phyloP scores from a whole-genome alignment of 164 flowering plant species.

The Aristolochia contorta region DNA sequence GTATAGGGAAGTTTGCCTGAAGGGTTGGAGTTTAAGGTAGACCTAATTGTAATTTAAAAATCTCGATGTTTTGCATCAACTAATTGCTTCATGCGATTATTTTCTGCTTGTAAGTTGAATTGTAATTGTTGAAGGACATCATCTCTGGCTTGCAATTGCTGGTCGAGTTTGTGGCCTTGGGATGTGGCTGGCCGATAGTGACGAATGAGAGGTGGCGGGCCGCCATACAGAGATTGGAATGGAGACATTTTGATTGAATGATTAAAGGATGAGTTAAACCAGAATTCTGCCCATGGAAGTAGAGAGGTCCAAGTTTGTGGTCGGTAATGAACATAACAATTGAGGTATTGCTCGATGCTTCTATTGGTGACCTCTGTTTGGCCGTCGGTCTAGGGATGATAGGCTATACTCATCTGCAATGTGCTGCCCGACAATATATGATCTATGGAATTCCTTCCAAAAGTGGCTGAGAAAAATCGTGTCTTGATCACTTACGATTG shows the following conservation, averaged over 20 bases:
- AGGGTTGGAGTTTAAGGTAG: conserved; percentile 2
- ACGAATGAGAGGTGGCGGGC: neutral
- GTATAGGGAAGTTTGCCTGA: neutral
- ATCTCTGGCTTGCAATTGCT: neutral
- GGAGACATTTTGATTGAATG: no score
- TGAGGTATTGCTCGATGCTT: no score
- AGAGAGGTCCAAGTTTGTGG: no score
- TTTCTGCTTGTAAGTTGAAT: conserved; percentile 1
- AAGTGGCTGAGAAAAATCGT: no score
- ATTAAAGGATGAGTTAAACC: neutral
- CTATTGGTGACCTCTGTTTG: no score
- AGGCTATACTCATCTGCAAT: no score
- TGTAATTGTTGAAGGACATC: neutral
- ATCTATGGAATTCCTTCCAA: no score
- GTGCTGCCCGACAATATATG: no score
- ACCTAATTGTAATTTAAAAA: neutral
- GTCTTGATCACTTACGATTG: no score
- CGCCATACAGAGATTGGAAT: neutral
- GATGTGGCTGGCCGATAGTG: neutral
- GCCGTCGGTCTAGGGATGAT: no score
- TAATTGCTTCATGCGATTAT: no score
- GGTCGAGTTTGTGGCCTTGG: neutral
- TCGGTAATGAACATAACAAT: no score
- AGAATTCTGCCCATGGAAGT: conserved; percentile 4
- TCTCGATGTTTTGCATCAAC: neutral